Evolutionary conservation across 1,139 yeast genomes (phyloP).

Genomic region (Suhomyces ambrosiae): DNA sequence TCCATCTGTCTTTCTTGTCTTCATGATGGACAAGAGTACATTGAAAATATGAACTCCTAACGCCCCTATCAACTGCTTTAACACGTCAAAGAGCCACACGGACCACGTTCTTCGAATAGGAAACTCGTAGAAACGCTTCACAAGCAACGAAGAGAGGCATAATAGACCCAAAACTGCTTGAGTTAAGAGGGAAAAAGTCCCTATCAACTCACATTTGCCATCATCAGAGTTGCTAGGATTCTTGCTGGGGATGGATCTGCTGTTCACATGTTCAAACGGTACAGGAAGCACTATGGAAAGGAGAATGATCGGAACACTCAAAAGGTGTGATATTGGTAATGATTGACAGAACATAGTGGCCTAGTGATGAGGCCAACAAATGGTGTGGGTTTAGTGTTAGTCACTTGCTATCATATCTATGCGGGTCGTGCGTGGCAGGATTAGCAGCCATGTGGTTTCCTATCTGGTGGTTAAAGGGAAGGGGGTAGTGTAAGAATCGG

Average conservation of each 20-base stretch:
- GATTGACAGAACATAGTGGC: conserved; percentile 10
- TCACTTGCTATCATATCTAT: neutral
- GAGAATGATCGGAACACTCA: conserved; percentile 13
- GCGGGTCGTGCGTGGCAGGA: conserved; percentile 4
- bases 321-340: conserved; percentile 12
- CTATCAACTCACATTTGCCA: conserved; percentile 62
- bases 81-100: conserved; percentile 87
- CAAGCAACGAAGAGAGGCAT: conserved; percentile 71
- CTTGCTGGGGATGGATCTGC: conserved; percentile 3
- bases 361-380: neutral
- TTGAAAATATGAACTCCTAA: conserved; percentile 81
- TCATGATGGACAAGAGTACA: conserved; percentile 66
- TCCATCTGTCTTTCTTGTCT: conserved; percentile 24
- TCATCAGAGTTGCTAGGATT: conserved; percentile 12
- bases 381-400: neutral
- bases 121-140: conserved; percentile 75
- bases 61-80: conserved; percentile 88
- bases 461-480: neutral
- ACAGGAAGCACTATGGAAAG: conserved; percentile 14
- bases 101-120: conserved; percentile 83
- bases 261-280: conserved; percentile 6
- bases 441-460: neutral
- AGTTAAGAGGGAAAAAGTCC: conserved; percentile 68
- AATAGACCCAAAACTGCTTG: conserved; percentile 71
- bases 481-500: no score